phyloP scores from a whole-genome alignment of 441 rosid genomes.

The Viola pubescens region DNA sequence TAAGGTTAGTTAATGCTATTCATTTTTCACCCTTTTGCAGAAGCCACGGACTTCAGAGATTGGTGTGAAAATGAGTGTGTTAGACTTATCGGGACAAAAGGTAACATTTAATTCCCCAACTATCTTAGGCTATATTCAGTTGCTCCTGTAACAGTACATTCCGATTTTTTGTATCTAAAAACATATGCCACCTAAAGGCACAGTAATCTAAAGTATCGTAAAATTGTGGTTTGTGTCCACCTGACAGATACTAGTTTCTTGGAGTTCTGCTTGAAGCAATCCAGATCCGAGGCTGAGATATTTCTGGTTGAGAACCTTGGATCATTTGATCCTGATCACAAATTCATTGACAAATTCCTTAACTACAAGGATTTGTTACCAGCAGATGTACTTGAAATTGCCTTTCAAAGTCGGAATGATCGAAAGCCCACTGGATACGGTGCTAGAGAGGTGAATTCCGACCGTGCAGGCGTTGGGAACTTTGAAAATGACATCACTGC shows the following conservation, averaged over 20 bases:
- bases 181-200: background rate
- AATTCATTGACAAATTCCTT: slow-evolving; percentile 87
- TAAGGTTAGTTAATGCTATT: slow-evolving; percentile 8
- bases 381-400: slow-evolving; percentile 47
- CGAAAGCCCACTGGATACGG: slow-evolving; percentile 31
- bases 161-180: background rate
- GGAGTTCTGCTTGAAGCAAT: slow-evolving; percentile 88
- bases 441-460: slow-evolving; percentile 34
- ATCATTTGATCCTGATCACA: slow-evolving; percentile 62
- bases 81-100: slow-evolving; percentile 82
- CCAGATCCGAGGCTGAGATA: slow-evolving; percentile 88
- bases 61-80: slow-evolving; percentile 89
- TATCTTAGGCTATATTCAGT: background rate
- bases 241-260: slow-evolving; percentile 78
- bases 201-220: background rate
- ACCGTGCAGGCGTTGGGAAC: slow-evolving; percentile 27
- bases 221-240: background rate
- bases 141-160: background rate
- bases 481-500: slow-evolving; percentile 16
- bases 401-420: slow-evolving; percentile 33
- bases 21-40: slow-evolving; percentile 35
- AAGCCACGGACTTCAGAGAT: slow-evolving; percentile 89
- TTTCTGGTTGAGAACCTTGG: slow-evolving; percentile 80
- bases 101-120: slow-evolving; percentile 22
- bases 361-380: slow-evolving; percentile 73